phyloP scores from a whole-genome alignment of 371 early-diverging fungal genomes.

The Syncephalastrum monosporum region DNA sequence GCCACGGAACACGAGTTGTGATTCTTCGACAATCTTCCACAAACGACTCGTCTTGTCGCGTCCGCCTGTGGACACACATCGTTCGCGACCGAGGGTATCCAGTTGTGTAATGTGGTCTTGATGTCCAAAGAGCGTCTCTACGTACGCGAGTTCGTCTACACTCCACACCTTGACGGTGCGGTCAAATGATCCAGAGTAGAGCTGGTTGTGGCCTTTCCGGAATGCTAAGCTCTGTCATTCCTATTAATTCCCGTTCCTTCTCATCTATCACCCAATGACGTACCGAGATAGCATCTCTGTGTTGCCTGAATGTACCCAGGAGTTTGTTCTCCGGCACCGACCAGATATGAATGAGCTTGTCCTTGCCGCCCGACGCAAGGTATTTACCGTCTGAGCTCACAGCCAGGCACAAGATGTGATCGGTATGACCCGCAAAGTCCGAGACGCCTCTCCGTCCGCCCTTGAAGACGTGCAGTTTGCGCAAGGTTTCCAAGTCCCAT shows the following conservation, averaged over 20 bases:
- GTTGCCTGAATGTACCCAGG: conserved; percentile 80
- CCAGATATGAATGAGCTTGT: conserved; percentile 93
- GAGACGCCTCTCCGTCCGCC: conserved; percentile 79
- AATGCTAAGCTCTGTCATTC: conserved; percentile 73
- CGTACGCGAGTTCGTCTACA: conserved; percentile 84
- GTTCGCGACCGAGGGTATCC: conserved; percentile 80
- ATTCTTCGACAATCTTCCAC: conserved; percentile 95
- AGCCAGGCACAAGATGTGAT: conserved; percentile 79
- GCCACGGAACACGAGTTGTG: conserved; percentile 90
- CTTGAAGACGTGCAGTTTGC: conserved; percentile 60
- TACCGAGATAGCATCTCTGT: conserved; percentile 87
- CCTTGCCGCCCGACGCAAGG: conserved; percentile 83
- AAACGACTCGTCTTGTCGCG: conserved; percentile 89
- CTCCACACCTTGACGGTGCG: conserved; percentile 97
- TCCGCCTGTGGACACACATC: conserved; percentile 90
- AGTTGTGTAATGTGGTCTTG: conserved; percentile 85
- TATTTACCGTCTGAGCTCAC: conserved; percentile 81
- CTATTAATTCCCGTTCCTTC: background rate
- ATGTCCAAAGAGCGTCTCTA: conserved; percentile 98
- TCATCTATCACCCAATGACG: conserved; percentile 3
- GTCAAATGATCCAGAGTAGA: conserved; percentile 91
- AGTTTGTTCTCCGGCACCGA: conserved; percentile 71
- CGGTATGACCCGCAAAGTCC: conserved; percentile 78
- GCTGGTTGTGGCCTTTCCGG: conserved; percentile 78
- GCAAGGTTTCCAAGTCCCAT: conserved; percentile 66